Conservation (phyloP, 1,284 basidiomycete species). For the Singerocomus inundabilis region DNA sequence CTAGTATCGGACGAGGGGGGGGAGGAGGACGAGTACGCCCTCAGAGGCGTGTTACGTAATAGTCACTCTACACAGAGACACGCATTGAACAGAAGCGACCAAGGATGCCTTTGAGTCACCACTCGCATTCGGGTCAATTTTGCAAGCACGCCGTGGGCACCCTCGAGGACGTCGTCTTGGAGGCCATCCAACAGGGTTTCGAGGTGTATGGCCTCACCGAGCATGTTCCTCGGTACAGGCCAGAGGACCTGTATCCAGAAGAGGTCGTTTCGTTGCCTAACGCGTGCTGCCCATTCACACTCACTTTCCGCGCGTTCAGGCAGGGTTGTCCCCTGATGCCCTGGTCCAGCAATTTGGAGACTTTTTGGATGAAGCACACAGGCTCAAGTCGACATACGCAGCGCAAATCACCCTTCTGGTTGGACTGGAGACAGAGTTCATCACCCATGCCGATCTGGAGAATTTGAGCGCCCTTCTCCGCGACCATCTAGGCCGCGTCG, state of each 20-base stretch:
- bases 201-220: constrained; percentile 88
- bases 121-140: constrained; percentile 96
- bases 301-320: constrained; percentile 38
- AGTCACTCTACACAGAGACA: too few relatives aligned
- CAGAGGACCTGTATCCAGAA: constrained; percentile 89
- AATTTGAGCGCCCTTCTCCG: constrained; percentile 52
- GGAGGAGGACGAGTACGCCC: too few relatives aligned
- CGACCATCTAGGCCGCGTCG: constrained; percentile 52
- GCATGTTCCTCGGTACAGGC: constrained; percentile 87
- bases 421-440: constrained; percentile 92
- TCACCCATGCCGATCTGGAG: constrained; percentile 67
- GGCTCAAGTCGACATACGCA: constrained; percentile 61
- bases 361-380: constrained; percentile 77
- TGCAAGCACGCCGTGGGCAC: constrained; percentile 85
- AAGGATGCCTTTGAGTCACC: constrained; percentile 93
- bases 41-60: too few relatives aligned
- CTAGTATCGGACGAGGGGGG: too few relatives aligned
- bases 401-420: constrained; percentile 76
- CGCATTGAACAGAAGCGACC: too few relatives aligned
- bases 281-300: constrained; percentile 6
- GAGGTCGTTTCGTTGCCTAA: constrained; percentile 57
- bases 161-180: constrained; percentile 76
- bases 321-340: constrained; percentile 43
- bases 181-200: constrained; percentile 81
- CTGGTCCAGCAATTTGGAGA: constrained; percentile 61